These are phyloP conservation scores for Antarctomyces pellizariae DNA, from an alignment of 495 filamentous ascomycete species.

Conservation along the genomic window DNA sequence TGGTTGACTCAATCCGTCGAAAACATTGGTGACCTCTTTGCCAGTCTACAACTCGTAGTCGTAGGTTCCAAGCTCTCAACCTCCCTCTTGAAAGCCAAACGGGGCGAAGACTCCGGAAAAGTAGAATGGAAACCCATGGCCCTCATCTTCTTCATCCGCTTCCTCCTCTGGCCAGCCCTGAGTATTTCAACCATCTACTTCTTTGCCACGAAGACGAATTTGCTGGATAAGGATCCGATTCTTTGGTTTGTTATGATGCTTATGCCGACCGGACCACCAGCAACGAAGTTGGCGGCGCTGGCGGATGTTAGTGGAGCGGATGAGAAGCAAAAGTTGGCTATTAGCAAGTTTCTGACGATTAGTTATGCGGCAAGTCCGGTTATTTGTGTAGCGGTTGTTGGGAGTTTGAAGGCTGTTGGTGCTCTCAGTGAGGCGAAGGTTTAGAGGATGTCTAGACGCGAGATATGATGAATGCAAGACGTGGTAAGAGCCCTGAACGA, in stretches of 20 bases:
- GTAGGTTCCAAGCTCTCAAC: conserved; percentile 40
- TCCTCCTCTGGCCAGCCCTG: conserved; percentile 35
- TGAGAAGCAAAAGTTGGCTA: conserved; percentile 36
- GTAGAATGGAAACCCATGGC: conserved; percentile 25
- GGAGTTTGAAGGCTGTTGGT: conserved; percentile 9
- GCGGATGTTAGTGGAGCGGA: conserved; percentile 34
- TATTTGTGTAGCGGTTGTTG: conserved; percentile 13
- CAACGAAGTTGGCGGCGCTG: conserved; percentile 40
- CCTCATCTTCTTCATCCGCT: conserved; percentile 31
- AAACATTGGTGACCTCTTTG: conserved; percentile 47
- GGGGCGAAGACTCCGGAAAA: conserved; percentile 14
- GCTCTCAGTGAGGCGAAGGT: too few species aligned
- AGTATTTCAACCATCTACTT: conserved; percentile 37
- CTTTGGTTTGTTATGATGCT: conserved; percentile 57
- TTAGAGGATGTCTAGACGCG: too few species aligned
- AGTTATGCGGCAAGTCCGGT: conserved; percentile 12
- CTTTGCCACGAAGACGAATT: conserved; percentile 29
- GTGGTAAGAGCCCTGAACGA: too few species aligned
- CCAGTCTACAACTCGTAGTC: conserved; percentile 43
- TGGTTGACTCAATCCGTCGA: conserved; percentile 43
- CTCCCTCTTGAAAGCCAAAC: conserved; percentile 28
- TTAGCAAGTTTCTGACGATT: conserved; percentile 38
- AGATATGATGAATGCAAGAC: too few species aligned
- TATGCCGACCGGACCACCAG: conserved; percentile 48
- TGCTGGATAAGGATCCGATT: conserved; percentile 38